phyloP scores from a whole-genome alignment of 345 rosid species.

The Pistacia integerrima region DNA sequence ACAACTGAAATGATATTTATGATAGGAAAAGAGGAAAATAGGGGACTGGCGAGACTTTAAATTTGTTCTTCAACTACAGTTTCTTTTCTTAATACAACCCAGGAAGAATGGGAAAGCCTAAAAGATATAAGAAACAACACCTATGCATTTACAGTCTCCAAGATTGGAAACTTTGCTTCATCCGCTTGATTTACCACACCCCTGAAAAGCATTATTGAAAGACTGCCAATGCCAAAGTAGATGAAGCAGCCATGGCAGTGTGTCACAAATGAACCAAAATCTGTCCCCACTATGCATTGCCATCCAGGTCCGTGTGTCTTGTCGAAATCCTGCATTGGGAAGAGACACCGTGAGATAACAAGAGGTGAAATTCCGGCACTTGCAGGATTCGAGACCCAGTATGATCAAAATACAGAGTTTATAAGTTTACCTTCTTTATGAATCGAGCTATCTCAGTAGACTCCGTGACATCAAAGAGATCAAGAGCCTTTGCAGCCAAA shows the following conservation, averaged over 20 bases:
- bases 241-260: slow-evolving; percentile 40
- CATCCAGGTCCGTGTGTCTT: slow-evolving; percentile 23
- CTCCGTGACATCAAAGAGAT: slow-evolving; percentile 28
- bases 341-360: not conserved
- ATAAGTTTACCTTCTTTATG: slow-evolving; percentile 27
- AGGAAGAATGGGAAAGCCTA: slow-evolving; percentile 22
- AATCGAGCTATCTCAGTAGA: slow-evolving; percentile 34
- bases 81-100: slow-evolving; percentile 15
- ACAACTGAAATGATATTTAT: slow-evolving; percentile 15
- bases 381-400: not conserved
- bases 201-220: slow-evolving; percentile 27
- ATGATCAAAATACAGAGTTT: not conserved
- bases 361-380: not conserved
- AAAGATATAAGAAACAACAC: not conserved
- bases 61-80: slow-evolving; percentile 6
- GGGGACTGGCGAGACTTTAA: not conserved
- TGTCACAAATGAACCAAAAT: slow-evolving; percentile 35
- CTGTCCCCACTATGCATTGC: slow-evolving; percentile 36
- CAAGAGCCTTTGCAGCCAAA: slow-evolving; percentile 29
- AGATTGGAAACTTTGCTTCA: slow-evolving; percentile 17
- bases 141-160: slow-evolving; percentile 21
- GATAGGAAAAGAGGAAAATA: not conserved
- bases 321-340: slow-evolving; percentile 30
- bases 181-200: slow-evolving; percentile 20
- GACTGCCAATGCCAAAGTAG: slow-evolving; percentile 29